Conservation (phyloP, 768 basidiomycete genomes). For the Mycena capillaripes region DNA sequence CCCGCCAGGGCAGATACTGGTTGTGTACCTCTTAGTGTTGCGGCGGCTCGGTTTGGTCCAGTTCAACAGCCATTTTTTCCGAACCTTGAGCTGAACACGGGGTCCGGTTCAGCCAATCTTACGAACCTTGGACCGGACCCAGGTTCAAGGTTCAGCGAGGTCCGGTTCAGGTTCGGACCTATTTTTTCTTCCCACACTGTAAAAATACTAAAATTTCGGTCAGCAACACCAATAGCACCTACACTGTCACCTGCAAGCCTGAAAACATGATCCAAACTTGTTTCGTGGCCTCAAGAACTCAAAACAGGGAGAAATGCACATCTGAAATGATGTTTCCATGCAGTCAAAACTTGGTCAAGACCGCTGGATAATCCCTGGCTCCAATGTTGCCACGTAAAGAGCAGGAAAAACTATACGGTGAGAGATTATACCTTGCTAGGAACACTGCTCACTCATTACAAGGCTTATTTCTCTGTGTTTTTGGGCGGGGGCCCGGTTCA, state of each 20-base stretch:
- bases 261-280: neutral
- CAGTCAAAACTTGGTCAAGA: too few species aligned
- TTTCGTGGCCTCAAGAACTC: too few species aligned
- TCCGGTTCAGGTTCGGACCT: conserved; percentile 22
- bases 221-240: neutral
- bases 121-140: conserved; percentile 15
- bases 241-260: neutral
- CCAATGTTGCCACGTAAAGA: too few species aligned
- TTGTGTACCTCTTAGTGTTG: conserved; percentile 6
- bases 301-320: too few species aligned
- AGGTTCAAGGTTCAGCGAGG: conserved; percentile 6
- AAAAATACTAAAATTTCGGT: neutral
- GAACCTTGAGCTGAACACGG: conserved; percentile 9
- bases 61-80: conserved; percentile 8
- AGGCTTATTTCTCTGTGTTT: neutral
- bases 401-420: too few species aligned
- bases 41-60: conserved; percentile 11
- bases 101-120: conserved; percentile 8
- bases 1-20: too few species aligned
- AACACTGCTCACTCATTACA: neutral
- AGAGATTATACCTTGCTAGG: too few species aligned
- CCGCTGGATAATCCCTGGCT: too few species aligned
- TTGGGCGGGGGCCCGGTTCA: too few species aligned
- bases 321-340: too few species aligned
- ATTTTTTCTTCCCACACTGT: neutral